Evolutionary conservation across 2,329 filamentous ascomycete genomes (phyloP).

Genomic region (Monosporascus sp.): DNA sequence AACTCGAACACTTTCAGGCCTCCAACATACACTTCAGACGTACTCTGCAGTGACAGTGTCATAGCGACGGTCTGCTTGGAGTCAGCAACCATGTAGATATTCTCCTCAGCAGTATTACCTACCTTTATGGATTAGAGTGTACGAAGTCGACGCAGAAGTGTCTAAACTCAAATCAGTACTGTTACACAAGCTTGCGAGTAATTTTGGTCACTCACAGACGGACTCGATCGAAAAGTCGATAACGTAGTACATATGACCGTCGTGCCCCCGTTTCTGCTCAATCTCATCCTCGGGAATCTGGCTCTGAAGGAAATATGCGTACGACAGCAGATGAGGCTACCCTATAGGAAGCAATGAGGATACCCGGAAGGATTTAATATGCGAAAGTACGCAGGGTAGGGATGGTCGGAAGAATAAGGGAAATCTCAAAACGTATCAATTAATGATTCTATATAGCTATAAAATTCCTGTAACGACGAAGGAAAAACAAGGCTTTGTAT

Average conservation of each 20-base stretch:
- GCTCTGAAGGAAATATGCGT: too few species aligned
- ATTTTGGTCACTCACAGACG: constrained; percentile 23
- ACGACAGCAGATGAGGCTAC: too few species aligned
- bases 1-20: neutral
- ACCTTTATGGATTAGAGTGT: constrained; percentile 39
- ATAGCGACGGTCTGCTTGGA: constrained; percentile 30
- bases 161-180: constrained; percentile 13
- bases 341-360: too few species aligned
- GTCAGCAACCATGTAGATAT: constrained; percentile 9
- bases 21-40: constrained; percentile 21
- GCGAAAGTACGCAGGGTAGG: too few species aligned
- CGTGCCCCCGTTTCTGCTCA: constrained; percentile 26
- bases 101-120: constrained; percentile 7
- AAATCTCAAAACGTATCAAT: too few species aligned
- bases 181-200: neutral
- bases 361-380: too few species aligned
- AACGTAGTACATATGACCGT: constrained; percentile 35
- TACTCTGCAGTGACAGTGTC: constrained; percentile 38
- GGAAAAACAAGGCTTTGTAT: too few species aligned
- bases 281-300: constrained; percentile 34
- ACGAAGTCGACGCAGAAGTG: constrained; percentile 36
- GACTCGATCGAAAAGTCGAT: constrained; percentile 35
- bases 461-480: too few species aligned
- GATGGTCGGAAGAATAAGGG: too few species aligned
- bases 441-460: too few species aligned